Conservation (phyloP, 768 basidiomycete species). For the Fomitopsis pulvina region DNA sequence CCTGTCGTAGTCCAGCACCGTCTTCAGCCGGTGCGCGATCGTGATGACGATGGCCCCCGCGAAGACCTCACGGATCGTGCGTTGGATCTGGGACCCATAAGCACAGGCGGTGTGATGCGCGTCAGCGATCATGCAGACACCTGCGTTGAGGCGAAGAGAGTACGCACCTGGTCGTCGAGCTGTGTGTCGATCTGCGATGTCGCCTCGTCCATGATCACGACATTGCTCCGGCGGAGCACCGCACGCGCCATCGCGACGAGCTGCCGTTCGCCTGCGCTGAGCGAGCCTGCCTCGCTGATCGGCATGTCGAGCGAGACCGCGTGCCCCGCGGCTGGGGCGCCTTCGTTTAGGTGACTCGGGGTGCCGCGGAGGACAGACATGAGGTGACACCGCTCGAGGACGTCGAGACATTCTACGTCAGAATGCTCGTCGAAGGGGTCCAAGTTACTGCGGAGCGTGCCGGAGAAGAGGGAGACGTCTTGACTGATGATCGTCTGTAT, state of each 20-base stretch:
- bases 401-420: slow-evolving; percentile 56
- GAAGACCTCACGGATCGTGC: slow-evolving; percentile 69
- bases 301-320: slow-evolving; percentile 44
- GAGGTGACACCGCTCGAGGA: slow-evolving; percentile 61
- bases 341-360: not conserved
- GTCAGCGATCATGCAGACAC: not conserved
- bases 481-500: slow-evolving; percentile 65
- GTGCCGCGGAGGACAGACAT: slow-evolving; percentile 24
- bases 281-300: slow-evolving; percentile 53
- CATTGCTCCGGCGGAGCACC: slow-evolving; percentile 53
- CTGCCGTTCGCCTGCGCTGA: slow-evolving; percentile 78
- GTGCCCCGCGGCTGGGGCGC: not conserved
- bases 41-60: slow-evolving; percentile 68
- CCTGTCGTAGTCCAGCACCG: slow-evolving; percentile 70
- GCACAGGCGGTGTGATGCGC: not conserved
- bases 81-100: slow-evolving; percentile 46
- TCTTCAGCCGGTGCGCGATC: slow-evolving; percentile 76
- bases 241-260: slow-evolving; percentile 67
- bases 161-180: slow-evolving; percentile 56
- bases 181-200: slow-evolving; percentile 68
- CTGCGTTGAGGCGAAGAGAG: not conserved
- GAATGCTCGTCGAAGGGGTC: slow-evolving; percentile 60
- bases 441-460: slow-evolving; percentile 65
- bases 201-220: slow-evolving; percentile 75
- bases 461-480: slow-evolving; percentile 69